These are phyloP conservation scores for Rhododendron henanense DNA, from an alignment of 148 eudicot species.

Conservation along the genomic window DNA sequence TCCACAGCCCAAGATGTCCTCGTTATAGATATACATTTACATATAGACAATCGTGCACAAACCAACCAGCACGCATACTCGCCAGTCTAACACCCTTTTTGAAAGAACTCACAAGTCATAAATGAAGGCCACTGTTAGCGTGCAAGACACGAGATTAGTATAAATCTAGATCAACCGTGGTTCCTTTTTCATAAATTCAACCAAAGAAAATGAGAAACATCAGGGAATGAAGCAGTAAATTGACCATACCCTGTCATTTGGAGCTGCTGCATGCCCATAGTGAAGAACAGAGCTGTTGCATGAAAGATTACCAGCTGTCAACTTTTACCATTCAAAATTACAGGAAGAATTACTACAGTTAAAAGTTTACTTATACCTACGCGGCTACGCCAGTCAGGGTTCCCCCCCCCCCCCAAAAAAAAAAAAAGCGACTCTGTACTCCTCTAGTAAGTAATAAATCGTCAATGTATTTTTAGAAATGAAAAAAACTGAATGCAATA, in stretches of 20 bases:
- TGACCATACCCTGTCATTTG: conserved; percentile 88
- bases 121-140: neutral
- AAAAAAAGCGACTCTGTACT: neutral
- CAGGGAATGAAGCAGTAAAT: neutral
- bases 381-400: neutral
- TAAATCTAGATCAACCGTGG: neutral
- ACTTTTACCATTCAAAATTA: neutral
- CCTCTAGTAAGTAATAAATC: neutral
- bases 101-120: neutral
- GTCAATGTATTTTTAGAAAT: neutral
- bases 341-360: neutral
- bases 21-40: neutral
- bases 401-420: neutral
- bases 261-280: conserved; percentile 99
- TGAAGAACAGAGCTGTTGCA: conserved; percentile 86
- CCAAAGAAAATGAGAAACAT: neutral
- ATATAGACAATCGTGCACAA: neutral
- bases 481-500: neutral
- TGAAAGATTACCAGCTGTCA: conserved; percentile 16
- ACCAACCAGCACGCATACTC: neutral
- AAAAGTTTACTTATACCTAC: neutral
- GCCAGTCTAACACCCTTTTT: neutral
- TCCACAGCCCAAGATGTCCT: neutral
- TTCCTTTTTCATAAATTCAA: neutral
- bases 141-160: neutral